These are phyloP conservation scores for Chalciporus piperatus DNA, from an alignment of 768 basidiomycete genomes.

Conservation along the genomic window DNA sequence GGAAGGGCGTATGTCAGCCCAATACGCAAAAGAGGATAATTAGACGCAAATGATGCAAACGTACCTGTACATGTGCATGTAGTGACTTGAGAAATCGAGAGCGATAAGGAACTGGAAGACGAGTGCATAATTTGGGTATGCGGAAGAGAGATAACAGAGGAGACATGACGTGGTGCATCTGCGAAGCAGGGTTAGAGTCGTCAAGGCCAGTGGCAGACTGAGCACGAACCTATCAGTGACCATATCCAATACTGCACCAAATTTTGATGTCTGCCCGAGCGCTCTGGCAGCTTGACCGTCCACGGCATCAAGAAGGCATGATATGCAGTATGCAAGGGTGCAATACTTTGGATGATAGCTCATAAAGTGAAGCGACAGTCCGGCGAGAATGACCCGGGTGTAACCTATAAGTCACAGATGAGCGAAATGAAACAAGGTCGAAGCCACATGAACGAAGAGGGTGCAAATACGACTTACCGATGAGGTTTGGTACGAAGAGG, in stretches of 20 bases:
- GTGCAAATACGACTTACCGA: slow-evolving; percentile 71
- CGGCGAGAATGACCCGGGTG: slow-evolving; percentile 86
- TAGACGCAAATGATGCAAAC: not conserved
- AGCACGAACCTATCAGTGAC: slow-evolving; percentile 87
- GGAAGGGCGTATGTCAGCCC: slow-evolving; percentile 6
- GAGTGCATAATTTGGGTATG: slow-evolving; percentile 82
- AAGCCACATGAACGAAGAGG: not conserved
- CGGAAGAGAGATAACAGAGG: slow-evolving; percentile 88
- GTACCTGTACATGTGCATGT: slow-evolving; percentile 99
- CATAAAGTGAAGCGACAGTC: slow-evolving; percentile 87
- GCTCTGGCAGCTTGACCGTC: slow-evolving; percentile 91
- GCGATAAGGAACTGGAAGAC: slow-evolving; percentile 94
- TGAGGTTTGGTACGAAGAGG: slow-evolving; percentile 94
- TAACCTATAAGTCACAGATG: slow-evolving; percentile 58
- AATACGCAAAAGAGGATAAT: no score
- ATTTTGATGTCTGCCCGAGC: slow-evolving; percentile 89
- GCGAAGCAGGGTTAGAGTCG: slow-evolving; percentile 1
- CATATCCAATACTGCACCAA: slow-evolving; percentile 98
- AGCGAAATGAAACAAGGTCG: slow-evolving; percentile 1
- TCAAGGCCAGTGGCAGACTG: not conserved
- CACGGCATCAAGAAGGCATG: slow-evolving; percentile 91
- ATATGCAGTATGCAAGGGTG: slow-evolving; percentile 84
- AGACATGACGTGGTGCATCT: slow-evolving; percentile 97
- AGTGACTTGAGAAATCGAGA: slow-evolving; percentile 96
- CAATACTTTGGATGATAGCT: slow-evolving; percentile 91